A percentile compares a stretch with the other conserved stretches of the same genome.
Evolutionary conservation across 2,329 filamentous ascomycete genomes (phyloP).

Genomic region (Domatiomyces globalis): DNA sequence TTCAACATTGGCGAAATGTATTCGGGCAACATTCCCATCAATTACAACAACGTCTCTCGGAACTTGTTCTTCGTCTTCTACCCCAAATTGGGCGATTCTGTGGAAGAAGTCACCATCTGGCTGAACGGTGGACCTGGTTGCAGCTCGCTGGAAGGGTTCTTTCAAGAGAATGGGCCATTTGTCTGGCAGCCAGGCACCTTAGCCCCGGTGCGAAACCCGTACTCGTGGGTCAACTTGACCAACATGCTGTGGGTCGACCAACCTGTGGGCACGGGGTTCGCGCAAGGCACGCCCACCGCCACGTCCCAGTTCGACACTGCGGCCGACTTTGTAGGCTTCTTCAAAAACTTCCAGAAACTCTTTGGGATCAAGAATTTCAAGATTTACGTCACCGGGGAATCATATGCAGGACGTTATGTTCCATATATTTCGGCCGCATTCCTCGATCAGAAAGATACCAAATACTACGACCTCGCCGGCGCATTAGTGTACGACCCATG

Average conservation of each 20-base stretch:
- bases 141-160: slow-evolving; percentile 20
- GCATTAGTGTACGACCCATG: slow-evolving; percentile 13
- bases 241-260: slow-evolving; percentile 25
- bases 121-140: slow-evolving; percentile 23
- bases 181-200: slow-evolving; percentile 19
- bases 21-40: slow-evolving; percentile 10
- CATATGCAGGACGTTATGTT: slow-evolving; percentile 40
- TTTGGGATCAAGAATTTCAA: slow-evolving; percentile 35
- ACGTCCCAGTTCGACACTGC: slow-evolving; percentile 35
- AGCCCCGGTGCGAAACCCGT: slow-evolving; percentile 19
- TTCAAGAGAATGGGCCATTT: slow-evolving; percentile 24
- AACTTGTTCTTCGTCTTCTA: slow-evolving; percentile 15
- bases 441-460: slow-evolving; percentile 25
- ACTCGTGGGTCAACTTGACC: slow-evolving; percentile 26
- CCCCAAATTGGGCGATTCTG: slow-evolving; percentile 14
- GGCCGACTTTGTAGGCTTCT: slow-evolving; percentile 37
- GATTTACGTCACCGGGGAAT: slow-evolving; percentile 42
- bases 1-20: slow-evolving; percentile 9
- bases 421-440: slow-evolving; percentile 29
- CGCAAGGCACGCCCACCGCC: slow-evolving; percentile 24
- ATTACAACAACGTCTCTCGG: slow-evolving; percentile 9
- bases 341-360: slow-evolving; percentile 34
- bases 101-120: slow-evolving; percentile 15
- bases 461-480: slow-evolving; percentile 38
- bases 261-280: slow-evolving; percentile 14